A percentile compares a stretch with the other conserved stretches of the same genome.
These are phyloP conservation scores for Carex kokanica DNA, from an alignment of 176 grass and related monocot genomes.

Conservation along the genomic window DNA sequence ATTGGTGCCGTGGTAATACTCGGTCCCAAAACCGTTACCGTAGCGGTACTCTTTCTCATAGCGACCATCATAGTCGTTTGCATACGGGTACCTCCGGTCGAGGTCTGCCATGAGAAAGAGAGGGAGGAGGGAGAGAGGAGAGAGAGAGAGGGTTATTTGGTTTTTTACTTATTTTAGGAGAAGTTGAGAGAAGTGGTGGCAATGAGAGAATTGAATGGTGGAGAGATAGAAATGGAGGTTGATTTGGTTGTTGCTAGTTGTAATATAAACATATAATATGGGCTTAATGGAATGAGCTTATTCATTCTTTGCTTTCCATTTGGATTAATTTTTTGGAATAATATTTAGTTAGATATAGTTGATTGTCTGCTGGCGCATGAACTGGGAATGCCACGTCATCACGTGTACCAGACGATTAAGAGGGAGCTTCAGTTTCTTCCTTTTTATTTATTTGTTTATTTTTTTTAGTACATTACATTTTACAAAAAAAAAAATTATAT, in stretches of 20 bases:
- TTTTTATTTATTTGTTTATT: not conserved
- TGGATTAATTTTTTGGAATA: not conserved
- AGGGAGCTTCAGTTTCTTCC: not conserved
- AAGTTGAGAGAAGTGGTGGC: conserved; percentile 1
- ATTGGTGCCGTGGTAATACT: conserved; percentile 29
- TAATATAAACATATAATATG: not conserved
- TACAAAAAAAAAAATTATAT: too few relatives aligned
- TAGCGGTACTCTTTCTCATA: conserved; percentile 39
- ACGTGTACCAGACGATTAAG: not conserved
- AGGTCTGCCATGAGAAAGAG: conserved; percentile 53
- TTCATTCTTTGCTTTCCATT: not conserved
- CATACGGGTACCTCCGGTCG: conserved; percentile 44
- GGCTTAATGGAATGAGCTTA: not conserved
- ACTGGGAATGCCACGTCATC: not conserved
- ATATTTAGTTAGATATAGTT: not conserved
- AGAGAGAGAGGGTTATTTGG: conserved; percentile 4
- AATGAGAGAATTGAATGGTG: conserved; percentile 25
- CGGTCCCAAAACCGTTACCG: conserved; percentile 27
- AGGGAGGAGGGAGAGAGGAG: too few relatives aligned
- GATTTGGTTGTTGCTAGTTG: conserved; percentile 11
- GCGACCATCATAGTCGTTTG: conserved; percentile 39
- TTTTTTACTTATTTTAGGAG: conserved; percentile 37
- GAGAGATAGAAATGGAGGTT: conserved; percentile 10
- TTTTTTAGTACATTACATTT: too few relatives aligned
- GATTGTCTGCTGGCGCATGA: not conserved